Conservation (phyloP, 257 asterid species). For the Mentha longifolia region DNA sequence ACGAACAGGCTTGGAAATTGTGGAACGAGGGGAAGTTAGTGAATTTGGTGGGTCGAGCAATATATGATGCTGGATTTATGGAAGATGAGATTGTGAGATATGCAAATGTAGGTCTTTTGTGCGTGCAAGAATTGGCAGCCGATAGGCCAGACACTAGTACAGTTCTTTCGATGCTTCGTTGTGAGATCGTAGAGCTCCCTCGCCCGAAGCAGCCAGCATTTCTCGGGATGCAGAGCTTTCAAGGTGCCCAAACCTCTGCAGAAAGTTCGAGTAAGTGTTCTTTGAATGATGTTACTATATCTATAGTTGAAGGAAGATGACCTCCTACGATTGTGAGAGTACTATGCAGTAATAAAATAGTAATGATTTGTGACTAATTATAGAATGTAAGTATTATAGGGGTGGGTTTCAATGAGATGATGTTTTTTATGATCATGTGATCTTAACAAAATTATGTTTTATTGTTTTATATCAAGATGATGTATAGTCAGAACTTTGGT, state of each 20-base stretch:
- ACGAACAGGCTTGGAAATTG: constrained; percentile 43
- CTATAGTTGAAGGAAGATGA: constrained; percentile 30
- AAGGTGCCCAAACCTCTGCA: neutral
- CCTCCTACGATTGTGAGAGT: too few species aligned
- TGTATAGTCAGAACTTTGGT: too few species aligned
- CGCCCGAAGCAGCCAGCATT: neutral
- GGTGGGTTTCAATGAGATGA: too few species aligned
- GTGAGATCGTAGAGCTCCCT: constrained; percentile 19
- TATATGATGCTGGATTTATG: constrained; percentile 19
- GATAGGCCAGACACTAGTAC: constrained; percentile 53
- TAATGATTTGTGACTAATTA: too few species aligned
- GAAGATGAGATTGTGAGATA: constrained; percentile 43
- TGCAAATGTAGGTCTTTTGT: constrained; percentile 50
- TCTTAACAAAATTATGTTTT: too few species aligned
- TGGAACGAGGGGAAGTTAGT: constrained; percentile 38
- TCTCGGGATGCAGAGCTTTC: neutral
- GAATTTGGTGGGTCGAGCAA: constrained; percentile 39
- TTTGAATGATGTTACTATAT: constrained; percentile 13
- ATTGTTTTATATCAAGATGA: too few species aligned
- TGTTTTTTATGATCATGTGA: too few species aligned
- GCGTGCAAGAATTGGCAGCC: constrained; percentile 57
- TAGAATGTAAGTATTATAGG: too few species aligned
- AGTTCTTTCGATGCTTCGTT: constrained; percentile 51
- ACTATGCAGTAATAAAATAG: too few species aligned
- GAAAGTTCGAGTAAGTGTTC: constrained; percentile 22